A percentile compares a stretch with the other conserved stretches of the same genome.
phyloP scores from a whole-genome alignment of 2,329 filamentous ascomycete species.

The Monosporascus ibericus region DNA sequence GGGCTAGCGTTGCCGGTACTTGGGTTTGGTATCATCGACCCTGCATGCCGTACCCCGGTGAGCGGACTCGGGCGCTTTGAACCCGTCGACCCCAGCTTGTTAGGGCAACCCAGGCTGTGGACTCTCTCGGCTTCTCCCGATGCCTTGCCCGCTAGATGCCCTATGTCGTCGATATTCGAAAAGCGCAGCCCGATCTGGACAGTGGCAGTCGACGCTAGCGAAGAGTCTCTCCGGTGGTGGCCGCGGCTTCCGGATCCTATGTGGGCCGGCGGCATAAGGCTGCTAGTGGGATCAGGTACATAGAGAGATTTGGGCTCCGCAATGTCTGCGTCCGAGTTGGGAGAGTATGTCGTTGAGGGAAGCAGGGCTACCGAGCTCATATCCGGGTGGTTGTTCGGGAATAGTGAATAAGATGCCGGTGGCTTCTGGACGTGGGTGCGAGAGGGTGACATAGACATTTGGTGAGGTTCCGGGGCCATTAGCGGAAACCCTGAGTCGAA shows the following conservation, averaged over 20 bases:
- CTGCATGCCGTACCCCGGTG: slow-evolving; percentile 10
- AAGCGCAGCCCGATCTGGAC: slow-evolving; percentile 67
- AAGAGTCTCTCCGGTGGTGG: slow-evolving; percentile 52
- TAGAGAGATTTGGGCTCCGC: slow-evolving; percentile 1
- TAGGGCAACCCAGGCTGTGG: slow-evolving; percentile 31
- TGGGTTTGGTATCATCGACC: slow-evolving; percentile 15
- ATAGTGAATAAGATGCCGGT: slow-evolving; percentile 32
- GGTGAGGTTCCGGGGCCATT: slow-evolving; percentile 25
- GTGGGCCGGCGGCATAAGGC: slow-evolving; percentile 37
- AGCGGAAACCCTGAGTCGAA: slow-evolving; percentile 16
- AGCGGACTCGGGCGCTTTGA: slow-evolving; percentile 27
- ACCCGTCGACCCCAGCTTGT: slow-evolving; percentile 10
- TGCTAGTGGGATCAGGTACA: slow-evolving; percentile 16
- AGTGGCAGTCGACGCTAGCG: slow-evolving; percentile 58
- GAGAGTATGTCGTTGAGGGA: slow-evolving; percentile 42
- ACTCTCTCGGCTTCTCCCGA: slow-evolving; percentile 29
- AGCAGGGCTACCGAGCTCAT: slow-evolving; percentile 33
- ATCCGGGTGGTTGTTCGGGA: slow-evolving; percentile 27
- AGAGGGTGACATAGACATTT: slow-evolving; percentile 17
- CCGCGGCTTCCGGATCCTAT: slow-evolving; percentile 34
- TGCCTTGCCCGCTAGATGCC: slow-evolving; percentile 27
- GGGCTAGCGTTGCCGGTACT: slow-evolving; percentile 15
- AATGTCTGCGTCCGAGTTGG: slow-evolving; percentile 12
- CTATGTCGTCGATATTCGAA: slow-evolving; percentile 51
- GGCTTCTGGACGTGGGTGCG: slow-evolving; percentile 28